These are phyloP conservation scores for Talaromyces marneffei DNA, from an alignment of 2,329 filamentous ascomycete genomes.

Conservation along the genomic window DNA sequence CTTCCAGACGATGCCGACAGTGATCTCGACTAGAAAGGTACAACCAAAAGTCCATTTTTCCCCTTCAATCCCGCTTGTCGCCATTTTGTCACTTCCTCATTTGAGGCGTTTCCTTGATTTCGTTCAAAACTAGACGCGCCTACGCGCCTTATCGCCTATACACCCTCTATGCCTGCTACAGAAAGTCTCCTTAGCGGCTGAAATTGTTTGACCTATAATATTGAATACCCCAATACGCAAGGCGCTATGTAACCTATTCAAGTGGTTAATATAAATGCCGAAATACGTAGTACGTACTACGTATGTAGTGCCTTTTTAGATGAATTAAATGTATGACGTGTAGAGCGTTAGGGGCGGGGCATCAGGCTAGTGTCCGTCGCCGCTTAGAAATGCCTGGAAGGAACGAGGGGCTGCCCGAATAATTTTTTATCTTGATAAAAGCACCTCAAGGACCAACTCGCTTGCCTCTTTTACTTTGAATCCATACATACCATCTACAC, in stretches of 20 bases:
- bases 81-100: neutral
- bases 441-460: neutral
- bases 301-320: too few relatives aligned
- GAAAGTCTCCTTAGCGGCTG: neutral
- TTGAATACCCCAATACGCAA: neutral
- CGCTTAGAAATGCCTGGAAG: slow-evolving; percentile 4
- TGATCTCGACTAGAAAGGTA: slow-evolving; percentile 20
- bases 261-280: neutral
- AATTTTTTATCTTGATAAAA: neutral
- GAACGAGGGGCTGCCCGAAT: neutral
- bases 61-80: neutral
- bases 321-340: slow-evolving; percentile 9
- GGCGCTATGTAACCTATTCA: neutral
- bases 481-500: neutral
- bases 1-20: slow-evolving; percentile 50
- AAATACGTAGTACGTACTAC: too few relatives aligned
- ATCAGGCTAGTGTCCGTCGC: neutral
- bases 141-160: neutral
- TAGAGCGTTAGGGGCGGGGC: too few relatives aligned
- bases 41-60: neutral
- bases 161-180: neutral
- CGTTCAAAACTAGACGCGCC: neutral
- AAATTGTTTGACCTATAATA: neutral
- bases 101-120: neutral
- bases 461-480: too few relatives aligned